A percentile compares a stretch with the other conserved stretches of the same genome.
Conservation (phyloP, 441 rosid genomes). For the Biscutella laevigata region DNA sequence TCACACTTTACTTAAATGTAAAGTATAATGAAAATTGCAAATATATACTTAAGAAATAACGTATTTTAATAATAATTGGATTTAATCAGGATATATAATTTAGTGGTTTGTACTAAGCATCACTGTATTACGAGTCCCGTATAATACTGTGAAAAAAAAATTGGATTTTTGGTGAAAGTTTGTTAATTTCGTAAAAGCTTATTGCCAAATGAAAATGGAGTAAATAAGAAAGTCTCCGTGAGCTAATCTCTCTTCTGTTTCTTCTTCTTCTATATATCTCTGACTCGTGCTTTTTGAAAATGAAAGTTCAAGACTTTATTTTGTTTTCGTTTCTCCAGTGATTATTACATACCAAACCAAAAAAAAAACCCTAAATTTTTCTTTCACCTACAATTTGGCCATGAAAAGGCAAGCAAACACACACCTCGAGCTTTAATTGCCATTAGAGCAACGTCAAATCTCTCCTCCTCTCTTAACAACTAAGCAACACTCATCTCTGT, state of each 20-base stretch:
- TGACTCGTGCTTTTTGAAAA: conserved; percentile 16
- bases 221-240: conserved; percentile 8
- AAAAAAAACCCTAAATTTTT: neutral
- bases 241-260: neutral
- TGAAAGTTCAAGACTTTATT: conserved; percentile 15
- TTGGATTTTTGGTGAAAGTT: neutral
- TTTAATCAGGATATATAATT: too few relatives aligned
- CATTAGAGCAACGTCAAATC: conserved; percentile 37
- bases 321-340: conserved; percentile 10
- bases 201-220: neutral
- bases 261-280: too few relatives aligned
- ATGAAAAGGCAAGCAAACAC: conserved; percentile 23
- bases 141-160: too few relatives aligned
- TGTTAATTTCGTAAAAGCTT: neutral
- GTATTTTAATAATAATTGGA: too few relatives aligned
- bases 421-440: conserved; percentile 48
- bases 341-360: neutral
- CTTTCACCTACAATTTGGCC: conserved; percentile 19
- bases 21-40: too few relatives aligned
- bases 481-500: too few relatives aligned
- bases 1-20: too few relatives aligned
- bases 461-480: conserved; percentile 29
- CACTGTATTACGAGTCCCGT: too few relatives aligned
- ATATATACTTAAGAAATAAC: too few relatives aligned
- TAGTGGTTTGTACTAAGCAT: too few relatives aligned